A percentile compares a stretch with the other conserved stretches of the same genome.
Conservation (phyloP, 1,284 basidiomycete species). For the Puccinia novopanici region DNA sequence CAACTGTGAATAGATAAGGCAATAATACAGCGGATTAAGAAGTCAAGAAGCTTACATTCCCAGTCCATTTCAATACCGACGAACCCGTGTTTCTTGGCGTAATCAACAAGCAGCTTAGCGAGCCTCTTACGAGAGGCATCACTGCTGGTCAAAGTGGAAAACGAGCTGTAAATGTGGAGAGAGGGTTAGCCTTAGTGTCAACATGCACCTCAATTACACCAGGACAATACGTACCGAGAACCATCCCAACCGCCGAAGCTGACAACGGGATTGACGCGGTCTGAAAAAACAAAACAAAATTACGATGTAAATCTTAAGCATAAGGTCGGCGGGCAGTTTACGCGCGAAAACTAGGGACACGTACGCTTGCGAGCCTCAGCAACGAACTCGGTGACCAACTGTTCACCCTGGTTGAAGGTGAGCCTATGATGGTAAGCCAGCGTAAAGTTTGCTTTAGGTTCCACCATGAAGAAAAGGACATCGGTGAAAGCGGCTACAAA, state of each 20-base stretch:
- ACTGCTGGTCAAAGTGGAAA: conserved; percentile 16
- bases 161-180: background rate
- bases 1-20: background rate
- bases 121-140: background rate
- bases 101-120: conserved; percentile 20
- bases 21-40: background rate
- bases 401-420: background rate
- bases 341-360: background rate
- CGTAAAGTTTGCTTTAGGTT: conserved; percentile 9
- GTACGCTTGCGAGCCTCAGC: conserved; percentile 17
- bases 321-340: background rate
- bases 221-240: conserved; percentile 21
- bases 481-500: conserved; percentile 45
- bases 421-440: conserved; percentile 20
- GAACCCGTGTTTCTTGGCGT: conserved; percentile 25
- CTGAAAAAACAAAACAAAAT: background rate
- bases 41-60: conserved; percentile 17
- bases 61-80: conserved; percentile 43
- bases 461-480: conserved; percentile 32
- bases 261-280: conserved; percentile 31
- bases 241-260: conserved; percentile 44
- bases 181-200: background rate
- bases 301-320: background rate
- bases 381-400: conserved; percentile 31
- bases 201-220: too few species aligned